phyloP scores from a whole-genome alignment of 352 stramenopile genomes.

The Albugo laibachii region DNA sequence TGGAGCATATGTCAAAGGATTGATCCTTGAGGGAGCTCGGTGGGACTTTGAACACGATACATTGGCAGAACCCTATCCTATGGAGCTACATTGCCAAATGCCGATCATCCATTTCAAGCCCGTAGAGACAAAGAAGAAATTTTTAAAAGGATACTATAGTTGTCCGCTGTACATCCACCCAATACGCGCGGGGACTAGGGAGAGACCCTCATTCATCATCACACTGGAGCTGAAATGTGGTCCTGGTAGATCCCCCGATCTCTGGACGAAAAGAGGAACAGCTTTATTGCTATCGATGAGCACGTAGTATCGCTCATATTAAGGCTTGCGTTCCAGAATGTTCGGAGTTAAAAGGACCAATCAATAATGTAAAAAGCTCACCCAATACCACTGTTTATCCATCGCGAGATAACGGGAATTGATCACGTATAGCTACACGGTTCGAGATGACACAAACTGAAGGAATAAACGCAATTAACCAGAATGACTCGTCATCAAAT shows the following conservation, averaged over 20 bases:
- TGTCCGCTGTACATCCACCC: conserved; percentile 94
- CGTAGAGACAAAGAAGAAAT: conserved; percentile 89
- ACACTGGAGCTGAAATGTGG: conserved; percentile 84
- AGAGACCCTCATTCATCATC: conserved; percentile 90
- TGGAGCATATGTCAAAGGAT: conserved; percentile 79
- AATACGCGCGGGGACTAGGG: conserved; percentile 85
- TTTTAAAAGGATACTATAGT: conserved; percentile 80
- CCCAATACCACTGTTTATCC: too few relatives aligned
- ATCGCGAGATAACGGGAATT: too few relatives aligned
- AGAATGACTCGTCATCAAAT: too few relatives aligned
- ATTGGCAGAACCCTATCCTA: conserved; percentile 77
- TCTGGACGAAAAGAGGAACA: conserved; percentile 87
- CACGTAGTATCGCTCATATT: conserved; percentile 16
- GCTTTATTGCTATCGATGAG: conserved; percentile 83
- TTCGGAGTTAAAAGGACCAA: too few relatives aligned
- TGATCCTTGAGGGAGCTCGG: conserved; percentile 83
- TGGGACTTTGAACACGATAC: conserved; percentile 85
- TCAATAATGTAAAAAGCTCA: too few relatives aligned
- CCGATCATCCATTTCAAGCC: conserved; percentile 91
- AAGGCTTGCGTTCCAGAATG: too few relatives aligned
- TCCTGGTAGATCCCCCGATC: conserved; percentile 62
- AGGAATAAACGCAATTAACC: too few relatives aligned
- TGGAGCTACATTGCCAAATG: conserved; percentile 84
- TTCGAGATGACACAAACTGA: too few relatives aligned
- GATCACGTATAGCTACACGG: too few relatives aligned